Evolutionary conservation across 139 green algal species (phyloP), one percentile per base, ranked within the genome.

Genomic region (Chlorella ohadii): DNA sequence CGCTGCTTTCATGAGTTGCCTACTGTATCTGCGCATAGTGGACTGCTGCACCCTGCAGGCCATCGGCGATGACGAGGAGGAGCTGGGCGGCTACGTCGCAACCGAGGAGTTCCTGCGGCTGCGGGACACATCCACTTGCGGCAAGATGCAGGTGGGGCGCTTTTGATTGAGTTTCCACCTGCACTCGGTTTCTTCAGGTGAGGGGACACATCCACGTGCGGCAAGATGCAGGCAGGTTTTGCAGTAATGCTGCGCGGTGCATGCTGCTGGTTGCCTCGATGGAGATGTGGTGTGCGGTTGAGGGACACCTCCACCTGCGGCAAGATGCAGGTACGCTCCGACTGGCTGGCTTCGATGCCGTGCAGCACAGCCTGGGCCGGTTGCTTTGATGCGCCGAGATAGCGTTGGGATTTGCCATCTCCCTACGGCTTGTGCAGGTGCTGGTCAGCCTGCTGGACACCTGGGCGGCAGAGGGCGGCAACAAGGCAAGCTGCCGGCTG

Each of bases 1-100:
- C n/a, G n/a, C n/a, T n/a, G n/a, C n/a, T n/a, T n/a, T n/a, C n/a
- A n/a, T n/a, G n/a, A n/a, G n/a, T n/a, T n/a, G n/a, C n/a, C n/a
- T n/a, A n/a, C n/a, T n/a, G n/a, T n/a, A n/a, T n/a, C n/a, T n/a
- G n/a, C n/a, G n/a, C n/a, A n/a, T n/a, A n/a, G n/a, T n/a, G n/a
- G n/a, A n/a, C n/a, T n/a, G n/a, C n/a, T n/a, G n/a, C n/a, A n/a
- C n/a, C n/a, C n/a, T 55, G 78, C 70, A 85, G 80, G 80, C 47
- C 0, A 80, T 96, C 38, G 93, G 90, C 5, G 86, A 91, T 27
- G 93, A 96, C 51, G 72, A 78, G 33, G 86, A 84, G 2, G 47
- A 59, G 55, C 38, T 91, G 28, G 93, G 92, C 19, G 93, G 89
- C 13, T 36, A 76, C 31, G 74, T 73, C 7, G 44, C 77, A 36